A percentile compares a stretch with the other conserved stretches of the same genome.
Evolutionary conservation across 1,284 basidiomycete species (phyloP).

Genomic region (Tremellales sp.): DNA sequence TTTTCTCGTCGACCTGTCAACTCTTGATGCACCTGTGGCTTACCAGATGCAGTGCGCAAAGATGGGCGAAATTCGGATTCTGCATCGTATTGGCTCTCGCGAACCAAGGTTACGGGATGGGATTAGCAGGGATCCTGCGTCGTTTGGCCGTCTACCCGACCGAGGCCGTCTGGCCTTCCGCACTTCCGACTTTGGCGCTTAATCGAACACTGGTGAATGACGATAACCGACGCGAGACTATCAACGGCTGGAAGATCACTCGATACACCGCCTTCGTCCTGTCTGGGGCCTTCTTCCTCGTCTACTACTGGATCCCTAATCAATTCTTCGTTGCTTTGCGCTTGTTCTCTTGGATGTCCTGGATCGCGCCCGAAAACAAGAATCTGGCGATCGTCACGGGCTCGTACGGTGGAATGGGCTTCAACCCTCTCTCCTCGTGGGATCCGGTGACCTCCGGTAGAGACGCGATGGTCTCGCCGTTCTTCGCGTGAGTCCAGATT

Average conservation of each 20-base stretch:
- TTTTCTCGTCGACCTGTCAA: slow-evolving; percentile 18
- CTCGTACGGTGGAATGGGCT: slow-evolving; percentile 25
- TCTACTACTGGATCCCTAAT: too few species aligned
- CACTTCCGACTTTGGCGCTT: too few species aligned
- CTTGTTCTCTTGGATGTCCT: too few species aligned
- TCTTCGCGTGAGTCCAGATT: slow-evolving; percentile 22
- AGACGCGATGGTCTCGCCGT: not conserved
- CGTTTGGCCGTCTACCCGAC: slow-evolving; percentile 10
- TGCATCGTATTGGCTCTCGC: slow-evolving; percentile 46
- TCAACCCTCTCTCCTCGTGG: slow-evolving; percentile 32
- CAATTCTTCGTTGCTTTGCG: too few species aligned
- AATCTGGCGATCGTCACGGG: slow-evolving; percentile 13
- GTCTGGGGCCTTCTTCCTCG: too few species aligned
- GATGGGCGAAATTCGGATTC: slow-evolving; percentile 38
- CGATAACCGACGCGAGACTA: too few species aligned
- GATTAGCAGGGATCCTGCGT: slow-evolving; percentile 29
- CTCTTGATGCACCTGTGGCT: too few species aligned
- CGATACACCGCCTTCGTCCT: not conserved
- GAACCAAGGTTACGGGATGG: slow-evolving; percentile 61
- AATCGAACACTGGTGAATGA: too few species aligned
- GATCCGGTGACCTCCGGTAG: not conserved
- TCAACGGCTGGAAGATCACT: not conserved
- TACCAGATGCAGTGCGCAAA: slow-evolving; percentile 56
- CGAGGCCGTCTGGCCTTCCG: slow-evolving; percentile 8
- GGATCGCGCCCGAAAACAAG: slow-evolving; percentile 42